Base-by-base conservation (phyloP, 192 early-diverging fungal genomes). In the Rhizoclosmatium sp. region DNA sequence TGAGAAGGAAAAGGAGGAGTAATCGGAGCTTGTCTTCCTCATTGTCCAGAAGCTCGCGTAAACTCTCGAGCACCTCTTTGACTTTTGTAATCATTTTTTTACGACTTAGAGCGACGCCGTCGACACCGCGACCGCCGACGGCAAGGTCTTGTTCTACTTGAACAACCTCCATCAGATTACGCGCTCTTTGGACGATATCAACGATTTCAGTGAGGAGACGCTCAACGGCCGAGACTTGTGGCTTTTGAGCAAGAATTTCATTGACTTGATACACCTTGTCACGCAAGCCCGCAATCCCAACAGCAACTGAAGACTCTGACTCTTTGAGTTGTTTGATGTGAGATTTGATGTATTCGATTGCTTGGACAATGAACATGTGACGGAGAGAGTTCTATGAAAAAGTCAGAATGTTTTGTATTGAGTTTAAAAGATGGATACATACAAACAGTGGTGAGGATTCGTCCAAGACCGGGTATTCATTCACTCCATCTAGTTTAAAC, bases 391-490 rank as follows among this genome's bases (percentile, higher is more conserved):
- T 75, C 72, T 75, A 10, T 31, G 9, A 23, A 0, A 65, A 65
- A 7, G 7, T 65, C 41, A 65, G 41, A 1, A 0, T 31, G 31
- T 54, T 5, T 65, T 64, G 62, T 4, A 21, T 64, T n/a, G 7
- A 65, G 5, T 54, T 54, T 0, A 7, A 39, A 41, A 68, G 9
- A 68, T 16, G n/a, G 2, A 0, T 10, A 47, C 75, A 42, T 68
- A 77, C 75, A 68, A 77, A 77, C 3, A 77, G 7, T 48, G 62
- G 21, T 23, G 62, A 65, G 31, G 65, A 54, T 68, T 77, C 75
- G 67, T 77, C 75, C 31, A 77, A n/a, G 10, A 58, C 49, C 0
- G 42, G 59, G 1, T 64, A 65, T 75, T 39, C 9, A 62, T 46
- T 59, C 44, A 47, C 39, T 9, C 1, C 23, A 9, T 62, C 45